Conservation (phyloP, 345 rosid genomes). For the Raphanus raphanistrum region DNA sequence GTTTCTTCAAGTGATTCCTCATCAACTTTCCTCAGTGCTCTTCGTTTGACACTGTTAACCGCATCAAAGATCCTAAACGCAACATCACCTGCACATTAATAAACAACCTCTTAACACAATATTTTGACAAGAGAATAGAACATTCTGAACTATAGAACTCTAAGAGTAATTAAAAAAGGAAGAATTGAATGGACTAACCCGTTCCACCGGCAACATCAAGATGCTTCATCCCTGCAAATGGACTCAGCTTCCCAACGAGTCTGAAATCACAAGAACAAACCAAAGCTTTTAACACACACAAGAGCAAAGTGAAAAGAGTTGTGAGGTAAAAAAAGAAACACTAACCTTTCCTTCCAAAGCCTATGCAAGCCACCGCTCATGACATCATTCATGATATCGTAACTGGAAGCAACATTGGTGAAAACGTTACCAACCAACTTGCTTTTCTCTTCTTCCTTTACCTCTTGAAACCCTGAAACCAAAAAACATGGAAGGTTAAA, state of each 20-base stretch:
- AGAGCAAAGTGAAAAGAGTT: not conserved
- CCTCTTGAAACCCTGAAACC: constrained; percentile 84
- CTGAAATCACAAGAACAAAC: constrained; percentile 43
- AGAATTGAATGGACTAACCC: constrained; percentile 40
- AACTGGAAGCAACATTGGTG: constrained; percentile 83
- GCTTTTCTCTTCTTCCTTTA: constrained; percentile 81
- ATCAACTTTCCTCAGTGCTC: constrained; percentile 59
- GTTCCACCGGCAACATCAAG: constrained; percentile 99
- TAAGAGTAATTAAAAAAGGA: not conserved
- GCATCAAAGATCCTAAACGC: constrained; percentile 81
- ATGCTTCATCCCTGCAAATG: constrained; percentile 97
- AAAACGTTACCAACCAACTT: constrained; percentile 83
- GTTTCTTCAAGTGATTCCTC: constrained; percentile 75
- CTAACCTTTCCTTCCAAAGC: constrained; percentile 93
- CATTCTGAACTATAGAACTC: not conserved
- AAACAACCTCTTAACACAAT: not conserved
- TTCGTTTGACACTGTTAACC: constrained; percentile 53
- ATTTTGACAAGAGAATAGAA: not conserved
- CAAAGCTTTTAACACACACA: not conserved
- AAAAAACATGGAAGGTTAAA: not conserved
- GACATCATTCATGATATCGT: constrained; percentile 96
- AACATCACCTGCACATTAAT: constrained; percentile 75
- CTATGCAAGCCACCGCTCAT: constrained; percentile 96
- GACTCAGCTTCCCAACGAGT: constrained; percentile 78
- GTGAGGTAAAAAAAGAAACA: not conserved